Base-by-base conservation (phyloP, 257 asterid genomes). In the Ilex aquifolium region DNA sequence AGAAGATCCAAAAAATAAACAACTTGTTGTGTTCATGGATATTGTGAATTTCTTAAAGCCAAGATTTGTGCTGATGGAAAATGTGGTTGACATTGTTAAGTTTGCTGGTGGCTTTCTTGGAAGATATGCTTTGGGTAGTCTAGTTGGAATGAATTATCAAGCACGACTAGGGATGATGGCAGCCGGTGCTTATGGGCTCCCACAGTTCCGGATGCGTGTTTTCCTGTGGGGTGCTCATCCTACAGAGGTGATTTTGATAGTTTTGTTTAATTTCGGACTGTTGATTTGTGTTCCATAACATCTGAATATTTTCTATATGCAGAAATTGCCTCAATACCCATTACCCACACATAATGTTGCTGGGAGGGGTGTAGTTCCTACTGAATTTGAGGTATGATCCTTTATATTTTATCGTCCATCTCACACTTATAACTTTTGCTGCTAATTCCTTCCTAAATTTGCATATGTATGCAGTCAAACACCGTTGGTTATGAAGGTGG, bases 161-260 rank as follows among this genome's bases (percentile, higher is more conserved):
- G 75, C 95, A 1, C 68, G 96, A 48, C 56, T 86, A 66, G 98
- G 98, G 10, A 53, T 91, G 76, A 81, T 91, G 96, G 88, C 91
- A 0, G 96, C 98, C 12, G 98, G 98, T 44, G 77, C 87, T 15
- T 91, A 84, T 69, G 98, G 98, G 1, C 69, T 91, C 3, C 96
- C 98, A 10, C 98, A 91, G 15, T 88, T 78, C 14, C 83, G 96
- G 0, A 81, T 86, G 92, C 85, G 98, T 0, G 73, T 82, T 64
- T 88, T 91, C 30, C 31, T 86, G 72, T 91, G 95, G 95, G 98
- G 90, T 59, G 95, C 98, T 1, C 90, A 83, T 60, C 64, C 82
- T 2, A 61, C 80, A 0, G 90, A 91, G 95, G 98, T 91, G 60
- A 63, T 48, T 1, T n/a, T 9, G 44, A 42, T 21, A 17, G 2